A percentile compares a stretch with the other conserved stretches of the same genome.
These are phyloP conservation scores for Raddia distichophylla DNA, from an alignment of 176 grass and related monocot species.

Conservation along the genomic window DNA sequence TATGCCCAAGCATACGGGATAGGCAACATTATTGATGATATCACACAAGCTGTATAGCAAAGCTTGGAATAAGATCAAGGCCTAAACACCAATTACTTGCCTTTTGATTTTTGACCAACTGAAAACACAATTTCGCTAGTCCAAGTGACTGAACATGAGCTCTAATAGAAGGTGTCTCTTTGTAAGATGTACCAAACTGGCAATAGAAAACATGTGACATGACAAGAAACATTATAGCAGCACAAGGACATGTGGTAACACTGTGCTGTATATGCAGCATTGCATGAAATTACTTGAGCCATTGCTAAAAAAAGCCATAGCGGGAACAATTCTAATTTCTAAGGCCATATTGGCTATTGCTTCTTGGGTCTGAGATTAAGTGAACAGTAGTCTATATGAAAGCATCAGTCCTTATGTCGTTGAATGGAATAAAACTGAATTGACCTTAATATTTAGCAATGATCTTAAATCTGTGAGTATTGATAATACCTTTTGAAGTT, in stretches of 20 bases:
- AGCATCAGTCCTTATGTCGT: neutral
- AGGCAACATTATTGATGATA: slow-evolving; percentile 18
- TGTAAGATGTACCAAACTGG: neutral
- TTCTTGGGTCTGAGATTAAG: slow-evolving; percentile 8
- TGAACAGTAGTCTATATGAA: neutral
- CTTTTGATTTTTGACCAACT: slow-evolving; percentile 4
- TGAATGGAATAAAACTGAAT: neutral
- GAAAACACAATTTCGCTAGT: neutral
- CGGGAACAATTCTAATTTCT: neutral
- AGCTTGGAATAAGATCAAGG: neutral
- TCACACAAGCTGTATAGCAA: slow-evolving; percentile 3
- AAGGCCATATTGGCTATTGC: slow-evolving; percentile 9
- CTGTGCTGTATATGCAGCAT: slow-evolving; percentile 1
- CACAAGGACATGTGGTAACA: slow-evolving; percentile 1
- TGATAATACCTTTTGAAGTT: neutral
- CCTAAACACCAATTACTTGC: neutral
- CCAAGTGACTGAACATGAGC: slow-evolving; percentile 12
- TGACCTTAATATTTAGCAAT: slow-evolving; percentile 6
- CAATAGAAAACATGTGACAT: neutral
- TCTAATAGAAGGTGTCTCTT: neutral
- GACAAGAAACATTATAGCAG: neutral
- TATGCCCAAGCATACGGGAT: neutral
- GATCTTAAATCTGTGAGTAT: neutral
- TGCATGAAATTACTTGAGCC: neutral
- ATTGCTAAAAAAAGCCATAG: neutral